Percentiles rank a stretch among this genome's conserved stretches.
phyloP scores from a whole-genome alignment of 257 asterid species.

The Coffea canephora region DNA sequence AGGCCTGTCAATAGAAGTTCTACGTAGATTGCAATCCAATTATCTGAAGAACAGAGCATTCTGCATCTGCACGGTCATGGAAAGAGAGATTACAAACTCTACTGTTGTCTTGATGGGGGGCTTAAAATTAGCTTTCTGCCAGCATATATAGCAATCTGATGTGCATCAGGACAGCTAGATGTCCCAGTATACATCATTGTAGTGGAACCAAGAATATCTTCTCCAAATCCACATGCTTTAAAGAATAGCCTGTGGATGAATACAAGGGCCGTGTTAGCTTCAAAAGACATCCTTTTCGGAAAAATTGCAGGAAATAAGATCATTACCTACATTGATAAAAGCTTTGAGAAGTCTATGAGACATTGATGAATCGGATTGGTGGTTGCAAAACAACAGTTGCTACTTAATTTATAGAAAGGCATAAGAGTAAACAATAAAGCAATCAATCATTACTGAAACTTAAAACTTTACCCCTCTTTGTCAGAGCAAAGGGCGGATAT shows the following conservation, averaged over 20 bases:
- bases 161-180: constrained; percentile 26
- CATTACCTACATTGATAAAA: neutral
- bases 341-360: too few species aligned
- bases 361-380: too few species aligned
- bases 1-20: neutral
- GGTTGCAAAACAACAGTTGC: too few species aligned
- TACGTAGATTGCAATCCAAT: neutral
- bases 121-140: constrained; percentile 57
- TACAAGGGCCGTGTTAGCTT: constrained; percentile 16
- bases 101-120: constrained; percentile 42
- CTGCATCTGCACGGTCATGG: constrained; percentile 10
- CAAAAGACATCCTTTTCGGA: neutral
- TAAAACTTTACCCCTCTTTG: constrained; percentile 46
- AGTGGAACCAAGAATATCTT: constrained; percentile 62
- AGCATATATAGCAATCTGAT: constrained; percentile 40
- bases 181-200: constrained; percentile 75
- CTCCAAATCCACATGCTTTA: constrained; percentile 77
- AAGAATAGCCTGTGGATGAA: constrained; percentile 50
- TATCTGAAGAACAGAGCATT: neutral
- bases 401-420: too few species aligned
- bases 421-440: too few species aligned
- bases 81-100: constrained; percentile 9
- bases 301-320: neutral
- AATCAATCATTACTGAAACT: neutral
- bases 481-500: constrained; percentile 72